Conservation (phyloP, 2,329 filamentous ascomycete genomes). For the Cytospora piceae region DNA sequence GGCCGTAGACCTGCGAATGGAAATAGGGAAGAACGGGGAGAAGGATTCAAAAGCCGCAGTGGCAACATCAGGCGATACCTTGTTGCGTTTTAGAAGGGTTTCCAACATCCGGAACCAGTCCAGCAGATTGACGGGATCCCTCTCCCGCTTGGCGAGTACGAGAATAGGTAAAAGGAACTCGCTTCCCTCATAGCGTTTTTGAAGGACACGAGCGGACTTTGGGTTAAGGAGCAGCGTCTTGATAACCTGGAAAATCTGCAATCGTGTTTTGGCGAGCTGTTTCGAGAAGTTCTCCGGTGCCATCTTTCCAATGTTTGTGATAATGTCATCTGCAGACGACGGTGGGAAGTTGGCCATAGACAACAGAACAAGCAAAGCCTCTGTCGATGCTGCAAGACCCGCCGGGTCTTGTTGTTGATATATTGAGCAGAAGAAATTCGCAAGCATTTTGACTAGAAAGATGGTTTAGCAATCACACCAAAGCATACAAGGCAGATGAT, state of each 20-base stretch:
- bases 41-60: conserved; percentile 58
- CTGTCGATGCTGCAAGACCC: conserved; percentile 25
- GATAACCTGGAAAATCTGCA: conserved; percentile 21
- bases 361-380: conserved; percentile 22
- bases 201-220: conserved; percentile 33
- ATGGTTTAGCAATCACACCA: not conserved
- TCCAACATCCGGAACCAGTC: conserved; percentile 59
- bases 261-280: conserved; percentile 27
- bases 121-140: conserved; percentile 61
- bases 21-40: conserved; percentile 65
- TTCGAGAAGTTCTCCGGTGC: conserved; percentile 23
- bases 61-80: conserved; percentile 49
- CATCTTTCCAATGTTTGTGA: conserved; percentile 20
- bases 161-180: conserved; percentile 45
- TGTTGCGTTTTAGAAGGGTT: conserved; percentile 50
- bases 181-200: conserved; percentile 19
- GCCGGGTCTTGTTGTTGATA: conserved; percentile 25
- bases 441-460: conserved; percentile 20
- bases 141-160: conserved; percentile 46
- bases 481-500: not conserved
- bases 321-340: conserved; percentile 21
- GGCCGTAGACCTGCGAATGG: conserved; percentile 55
- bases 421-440: conserved; percentile 25
- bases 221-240: conserved; percentile 8
- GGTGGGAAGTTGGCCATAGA: conserved; percentile 23